These are phyloP conservation scores for Manihot esculenta DNA, from an alignment of 441 rosid genomes.

Conservation along the genomic window DNA sequence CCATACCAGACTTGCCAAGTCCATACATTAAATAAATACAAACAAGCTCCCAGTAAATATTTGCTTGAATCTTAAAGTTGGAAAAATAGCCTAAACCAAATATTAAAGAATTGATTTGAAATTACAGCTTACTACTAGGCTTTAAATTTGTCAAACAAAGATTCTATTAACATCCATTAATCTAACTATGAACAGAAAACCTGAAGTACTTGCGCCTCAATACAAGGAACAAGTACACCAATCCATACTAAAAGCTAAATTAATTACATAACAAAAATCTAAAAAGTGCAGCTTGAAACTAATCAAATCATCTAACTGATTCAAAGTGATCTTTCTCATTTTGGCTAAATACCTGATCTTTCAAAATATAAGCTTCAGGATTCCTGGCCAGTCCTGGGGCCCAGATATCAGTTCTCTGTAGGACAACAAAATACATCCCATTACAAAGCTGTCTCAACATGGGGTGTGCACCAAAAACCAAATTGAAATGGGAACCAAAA, in stretches of 20 bases:
- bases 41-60: too few relatives aligned
- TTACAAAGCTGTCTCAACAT: conserved; percentile 3
- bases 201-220: not conserved
- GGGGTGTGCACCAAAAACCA: too few relatives aligned
- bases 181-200: not conserved
- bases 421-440: conserved; percentile 8
- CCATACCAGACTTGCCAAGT: too few relatives aligned
- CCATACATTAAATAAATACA: too few relatives aligned
- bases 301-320: not conserved
- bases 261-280: not conserved
- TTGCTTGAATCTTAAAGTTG: too few relatives aligned
- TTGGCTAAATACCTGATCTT: conserved; percentile 65
- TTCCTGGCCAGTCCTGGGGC: conserved; percentile 65
- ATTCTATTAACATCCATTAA: not conserved
- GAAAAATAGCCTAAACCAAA: not conserved
- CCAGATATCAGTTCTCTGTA: conserved; percentile 66
- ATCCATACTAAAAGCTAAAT: not conserved
- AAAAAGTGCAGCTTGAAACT: not conserved
- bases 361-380: conserved; percentile 65
- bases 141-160: not conserved
- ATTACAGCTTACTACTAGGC: not conserved
- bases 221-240: not conserved
- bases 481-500: too few relatives aligned
- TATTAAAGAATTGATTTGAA: not conserved
- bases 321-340: not conserved